Base-by-base conservation (phyloP, 1,139 yeast genomes). In the Wickerhamomyces sp. region DNA sequence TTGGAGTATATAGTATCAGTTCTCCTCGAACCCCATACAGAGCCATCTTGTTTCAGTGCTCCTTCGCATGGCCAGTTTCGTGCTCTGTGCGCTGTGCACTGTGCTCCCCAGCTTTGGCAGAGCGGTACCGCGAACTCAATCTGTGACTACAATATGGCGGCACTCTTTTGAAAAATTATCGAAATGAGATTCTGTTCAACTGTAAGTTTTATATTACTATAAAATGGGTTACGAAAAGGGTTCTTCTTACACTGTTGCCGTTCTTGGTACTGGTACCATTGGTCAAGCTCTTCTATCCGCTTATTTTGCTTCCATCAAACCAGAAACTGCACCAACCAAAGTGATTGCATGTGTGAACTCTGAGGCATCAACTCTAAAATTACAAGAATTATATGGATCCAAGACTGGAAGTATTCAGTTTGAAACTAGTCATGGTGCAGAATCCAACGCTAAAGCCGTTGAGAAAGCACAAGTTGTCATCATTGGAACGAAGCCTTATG, bases 281-380 rank as follows among this genome's bases (percentile, higher is more conserved):
- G 98, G 99, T 48, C 85, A 94, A 32, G 97, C 99, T n/a, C 89
- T 93, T 40, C 76, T 87, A 36, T 76, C 89, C 14, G 96, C 98
- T 23, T 84, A 91, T 44, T 73, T 78, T 48, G 68, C 71, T 40
- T 67, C 72, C n/a, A 67, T 71, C 40, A 64, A 60, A 39, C 59
- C 61, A 27, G 57, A 58, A 14, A 54, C 59, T 67, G 58, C 72
- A 58, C 98, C 98, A 31, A 64, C 73, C 34, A 78, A 74, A 58
- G 83, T 90, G 62, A 76, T 84, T 54, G 89, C 94, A 27, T 82
- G 95, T 60, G 93, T 87, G 50, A 79, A 77, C 54, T 71, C 81
- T 45, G 75, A 75, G 49, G 64, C 66, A 29, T 76, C 87, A 44
- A 75, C 79, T 1, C 50, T 56, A 11, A 69, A 76, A 43, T 62